These are phyloP conservation scores for Termitomyces sp. DNA, from an alignment of 768 basidiomycete genomes.

Conservation along the genomic window DNA sequence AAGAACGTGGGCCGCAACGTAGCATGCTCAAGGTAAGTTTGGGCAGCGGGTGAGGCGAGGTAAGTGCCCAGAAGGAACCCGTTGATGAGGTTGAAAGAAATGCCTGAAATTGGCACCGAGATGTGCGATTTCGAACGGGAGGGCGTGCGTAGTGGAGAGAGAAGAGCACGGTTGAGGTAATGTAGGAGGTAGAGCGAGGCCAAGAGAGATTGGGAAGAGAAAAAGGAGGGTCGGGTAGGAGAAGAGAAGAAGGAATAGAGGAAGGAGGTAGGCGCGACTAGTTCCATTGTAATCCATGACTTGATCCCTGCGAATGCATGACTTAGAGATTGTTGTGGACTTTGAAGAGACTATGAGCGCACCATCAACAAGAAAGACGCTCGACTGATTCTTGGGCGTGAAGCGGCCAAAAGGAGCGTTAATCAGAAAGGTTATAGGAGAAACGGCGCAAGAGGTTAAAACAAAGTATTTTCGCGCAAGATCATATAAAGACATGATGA, in stretches of 20 bases:
- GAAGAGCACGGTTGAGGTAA: conserved; percentile 66
- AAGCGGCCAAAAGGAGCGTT: conserved; percentile 68
- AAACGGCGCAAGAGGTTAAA: background rate
- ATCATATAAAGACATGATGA: conserved; percentile 7
- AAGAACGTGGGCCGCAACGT: conserved; percentile 40
- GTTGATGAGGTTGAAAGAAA: conserved; percentile 68
- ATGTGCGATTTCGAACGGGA: conserved; percentile 74
- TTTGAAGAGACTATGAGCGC: no score
- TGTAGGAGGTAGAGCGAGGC: conserved; percentile 60
- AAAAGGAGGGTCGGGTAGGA: conserved; percentile 28
- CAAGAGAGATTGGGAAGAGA: conserved; percentile 45
- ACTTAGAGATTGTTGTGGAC: no score
- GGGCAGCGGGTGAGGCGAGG: conserved; percentile 53
- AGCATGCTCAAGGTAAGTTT: conserved; percentile 32
- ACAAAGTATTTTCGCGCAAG: conserved; percentile 11
- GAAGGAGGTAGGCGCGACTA: conserved; percentile 55
- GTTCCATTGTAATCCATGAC: conserved; percentile 79
- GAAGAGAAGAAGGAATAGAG: conserved; percentile 40
- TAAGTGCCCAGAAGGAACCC: conserved; percentile 67
- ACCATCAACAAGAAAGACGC: conserved; percentile 55
- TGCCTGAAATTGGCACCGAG: conserved; percentile 46
- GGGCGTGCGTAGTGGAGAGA: conserved; percentile 78
- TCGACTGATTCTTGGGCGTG: conserved; percentile 32
- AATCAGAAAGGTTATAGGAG: conserved; percentile 30
- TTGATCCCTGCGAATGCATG: conserved; percentile 17